Conservation (phyloP, 805 yeast species). For the Komagataella phaffii region DNA sequence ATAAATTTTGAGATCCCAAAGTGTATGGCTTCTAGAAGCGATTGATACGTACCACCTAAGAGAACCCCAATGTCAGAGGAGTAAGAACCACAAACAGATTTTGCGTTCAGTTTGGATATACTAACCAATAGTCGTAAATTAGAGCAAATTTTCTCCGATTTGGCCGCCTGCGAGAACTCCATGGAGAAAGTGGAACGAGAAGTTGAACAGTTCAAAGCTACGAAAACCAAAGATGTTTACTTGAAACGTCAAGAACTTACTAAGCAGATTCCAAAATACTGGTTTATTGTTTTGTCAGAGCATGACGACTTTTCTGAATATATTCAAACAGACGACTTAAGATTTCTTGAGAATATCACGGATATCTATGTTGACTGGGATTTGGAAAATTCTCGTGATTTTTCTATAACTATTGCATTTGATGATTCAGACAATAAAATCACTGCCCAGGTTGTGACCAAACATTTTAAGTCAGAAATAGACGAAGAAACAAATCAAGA, state of each 20-base stretch:
- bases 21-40: background rate
- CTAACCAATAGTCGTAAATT: background rate
- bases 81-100: background rate
- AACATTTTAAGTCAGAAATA: constrained; percentile 35
- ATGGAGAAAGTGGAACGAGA: constrained; percentile 48
- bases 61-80: background rate
- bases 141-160: background rate
- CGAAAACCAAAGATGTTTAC: constrained; percentile 43
- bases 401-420: constrained; percentile 48
- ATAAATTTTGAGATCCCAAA: background rate
- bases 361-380: constrained; percentile 51
- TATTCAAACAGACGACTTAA: constrained; percentile 63
- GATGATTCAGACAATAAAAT: constrained; percentile 30
- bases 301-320: constrained; percentile 78
- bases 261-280: constrained; percentile 53
- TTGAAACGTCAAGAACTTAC: constrained; percentile 40
- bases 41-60: background rate
- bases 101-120: background rate
- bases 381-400: constrained; percentile 34
- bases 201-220: constrained; percentile 40
- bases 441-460: constrained; percentile 44
- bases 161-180: constrained; percentile 34
- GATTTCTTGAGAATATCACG: constrained; percentile 51
- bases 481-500: constrained; percentile 41
- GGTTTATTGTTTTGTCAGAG: constrained; percentile 80